Conservation (phyloP, 2,329 filamentous ascomycete species). For the Phyllosticta citrichinensis region DNA sequence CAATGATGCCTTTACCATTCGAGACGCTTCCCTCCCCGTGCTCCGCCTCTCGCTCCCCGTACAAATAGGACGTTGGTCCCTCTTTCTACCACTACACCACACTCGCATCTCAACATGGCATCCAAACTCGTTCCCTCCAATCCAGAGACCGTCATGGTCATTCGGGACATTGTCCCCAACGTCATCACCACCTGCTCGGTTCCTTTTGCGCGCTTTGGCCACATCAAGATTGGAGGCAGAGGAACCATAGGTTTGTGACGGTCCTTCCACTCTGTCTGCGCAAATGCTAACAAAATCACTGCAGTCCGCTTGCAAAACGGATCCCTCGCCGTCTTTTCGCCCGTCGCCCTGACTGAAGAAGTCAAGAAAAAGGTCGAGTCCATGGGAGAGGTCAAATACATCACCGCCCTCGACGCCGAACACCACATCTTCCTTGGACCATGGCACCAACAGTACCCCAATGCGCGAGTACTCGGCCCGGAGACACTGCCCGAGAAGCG, state of each 20-base stretch:
- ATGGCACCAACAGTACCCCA: constrained; percentile 72
- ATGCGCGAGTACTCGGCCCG: constrained; percentile 70
- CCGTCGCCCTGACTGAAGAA: constrained; percentile 70
- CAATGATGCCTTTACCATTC: background rate
- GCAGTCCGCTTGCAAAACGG: constrained; percentile 70
- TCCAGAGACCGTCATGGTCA: constrained; percentile 78
- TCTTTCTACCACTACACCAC: background rate
- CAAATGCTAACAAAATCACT: constrained; percentile 11
- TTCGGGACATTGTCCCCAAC: constrained; percentile 71
- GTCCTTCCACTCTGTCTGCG: background rate
- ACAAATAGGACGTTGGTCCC: background rate
- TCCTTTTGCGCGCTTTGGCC: constrained; percentile 74
- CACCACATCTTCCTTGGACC: constrained; percentile 89
- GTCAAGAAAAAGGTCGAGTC: constrained; percentile 54
- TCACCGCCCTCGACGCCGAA: constrained; percentile 79
- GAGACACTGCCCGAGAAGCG: constrained; percentile 80
- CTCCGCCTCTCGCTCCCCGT: background rate
- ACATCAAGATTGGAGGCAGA: constrained; percentile 73
- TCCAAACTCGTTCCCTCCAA: constrained; percentile 43
- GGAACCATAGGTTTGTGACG: constrained; percentile 63
- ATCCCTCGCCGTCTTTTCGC: constrained; percentile 80
- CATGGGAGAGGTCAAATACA: constrained; percentile 62
- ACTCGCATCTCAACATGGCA: constrained; percentile 18
- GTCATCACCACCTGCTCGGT: constrained; percentile 64
- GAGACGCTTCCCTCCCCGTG: background rate